Evolutionary conservation across 2,329 filamentous ascomycete species (phyloP).

Genomic region (Pestalotiopsis sp.): DNA sequence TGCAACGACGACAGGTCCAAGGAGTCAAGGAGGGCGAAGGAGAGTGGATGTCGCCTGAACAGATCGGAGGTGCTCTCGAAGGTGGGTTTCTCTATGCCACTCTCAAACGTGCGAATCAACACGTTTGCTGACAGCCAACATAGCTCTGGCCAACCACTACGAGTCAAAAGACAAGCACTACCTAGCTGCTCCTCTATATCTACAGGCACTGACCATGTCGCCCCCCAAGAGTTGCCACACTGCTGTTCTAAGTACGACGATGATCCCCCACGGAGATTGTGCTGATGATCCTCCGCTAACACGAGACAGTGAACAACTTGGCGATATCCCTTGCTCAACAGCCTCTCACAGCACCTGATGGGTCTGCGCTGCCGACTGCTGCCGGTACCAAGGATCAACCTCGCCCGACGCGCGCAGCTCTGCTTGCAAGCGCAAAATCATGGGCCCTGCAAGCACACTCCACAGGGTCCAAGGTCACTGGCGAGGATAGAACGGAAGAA

Average conservation of each 20-base stretch:
- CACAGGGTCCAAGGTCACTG: slow-evolving; percentile 64
- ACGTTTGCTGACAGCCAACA: background rate
- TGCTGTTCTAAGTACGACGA: slow-evolving; percentile 68
- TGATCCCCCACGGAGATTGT: background rate
- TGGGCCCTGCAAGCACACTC: slow-evolving; percentile 80
- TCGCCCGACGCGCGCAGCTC: slow-evolving; percentile 54
- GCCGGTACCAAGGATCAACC: slow-evolving; percentile 6
- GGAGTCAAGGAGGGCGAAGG: slow-evolving; percentile 71
- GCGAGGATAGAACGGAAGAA: slow-evolving; percentile 69
- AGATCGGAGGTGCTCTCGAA: slow-evolving; percentile 75
- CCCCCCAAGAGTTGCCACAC: slow-evolving; percentile 69
- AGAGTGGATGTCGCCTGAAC: slow-evolving; percentile 67
- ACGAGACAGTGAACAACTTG: slow-evolving; percentile 72
- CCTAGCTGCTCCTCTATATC: slow-evolving; percentile 80
- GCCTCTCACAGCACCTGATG: slow-evolving; percentile 35
- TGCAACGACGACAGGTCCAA: slow-evolving; percentile 64
- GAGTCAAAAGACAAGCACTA: slow-evolving; percentile 73
- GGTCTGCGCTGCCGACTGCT: background rate
- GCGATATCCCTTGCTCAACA: slow-evolving; percentile 73
- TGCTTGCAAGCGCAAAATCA: slow-evolving; percentile 68
- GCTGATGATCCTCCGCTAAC: slow-evolving; percentile 12
- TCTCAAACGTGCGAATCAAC: background rate
- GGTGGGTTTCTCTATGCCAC: slow-evolving; percentile 37
- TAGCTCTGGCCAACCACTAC: slow-evolving; percentile 76
- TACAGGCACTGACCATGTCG: slow-evolving; percentile 77